Conservation (phyloP, 331 rosid genomes). For the Cydonia oblonga region DNA sequence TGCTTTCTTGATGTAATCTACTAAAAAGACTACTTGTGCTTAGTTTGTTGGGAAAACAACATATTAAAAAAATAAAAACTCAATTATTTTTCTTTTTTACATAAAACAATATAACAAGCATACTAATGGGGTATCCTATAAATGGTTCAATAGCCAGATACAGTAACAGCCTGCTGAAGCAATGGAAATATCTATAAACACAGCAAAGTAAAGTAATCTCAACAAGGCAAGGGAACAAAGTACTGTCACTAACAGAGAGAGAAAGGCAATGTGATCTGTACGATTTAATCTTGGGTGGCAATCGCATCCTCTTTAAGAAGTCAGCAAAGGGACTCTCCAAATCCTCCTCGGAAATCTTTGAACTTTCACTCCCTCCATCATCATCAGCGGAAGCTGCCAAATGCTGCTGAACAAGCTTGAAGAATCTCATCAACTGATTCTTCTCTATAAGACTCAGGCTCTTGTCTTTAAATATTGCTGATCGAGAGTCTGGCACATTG, state of each 20-base stretch:
- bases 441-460: constrained; percentile 20
- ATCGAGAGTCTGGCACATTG: constrained; percentile 68
- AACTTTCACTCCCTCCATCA: constrained; percentile 17
- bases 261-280: constrained; percentile 39
- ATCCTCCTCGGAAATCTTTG: constrained; percentile 57
- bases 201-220: background rate
- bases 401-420: constrained; percentile 85
- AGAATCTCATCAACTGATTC: constrained; percentile 73
- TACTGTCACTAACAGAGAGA: constrained; percentile 35
- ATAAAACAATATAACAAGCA: background rate
- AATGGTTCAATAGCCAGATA: background rate
- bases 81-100: background rate
- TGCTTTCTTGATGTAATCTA: background rate
- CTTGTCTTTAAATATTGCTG: constrained; percentile 73
- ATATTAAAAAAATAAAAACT: background rate
- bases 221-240: constrained; percentile 11
- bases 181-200: background rate
- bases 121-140: background rate
- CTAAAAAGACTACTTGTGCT: background rate
- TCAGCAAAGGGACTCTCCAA: constrained; percentile 60
- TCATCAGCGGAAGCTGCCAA: constrained; percentile 24
- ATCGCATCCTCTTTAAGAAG: constrained; percentile 57
- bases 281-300: constrained; percentile 81
- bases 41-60: background rate
- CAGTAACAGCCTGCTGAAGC: too few species aligned